Percentiles rank a stretch among this genome's conserved stretches.
Evolutionary conservation across 768 basidiomycete species (phyloP).

Genomic region (Butyriboletus loyo): DNA sequence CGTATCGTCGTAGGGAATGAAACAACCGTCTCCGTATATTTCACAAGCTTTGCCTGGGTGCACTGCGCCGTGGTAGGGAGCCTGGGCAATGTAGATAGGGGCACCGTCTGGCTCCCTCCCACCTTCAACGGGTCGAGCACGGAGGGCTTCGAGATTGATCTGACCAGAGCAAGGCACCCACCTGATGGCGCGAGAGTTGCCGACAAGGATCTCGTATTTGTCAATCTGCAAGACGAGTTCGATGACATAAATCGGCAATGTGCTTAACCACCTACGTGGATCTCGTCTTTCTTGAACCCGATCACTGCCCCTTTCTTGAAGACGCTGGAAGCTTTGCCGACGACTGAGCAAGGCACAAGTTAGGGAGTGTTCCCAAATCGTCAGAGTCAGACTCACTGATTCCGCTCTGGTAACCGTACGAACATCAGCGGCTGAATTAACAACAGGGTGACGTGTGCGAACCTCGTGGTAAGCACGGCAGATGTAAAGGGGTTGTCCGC

Average conservation of each 20-base stretch:
- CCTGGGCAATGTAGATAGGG: slow-evolving; percentile 59
- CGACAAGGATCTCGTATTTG: slow-evolving; percentile 69
- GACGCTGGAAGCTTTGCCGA: slow-evolving; percentile 60
- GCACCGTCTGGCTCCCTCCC: slow-evolving; percentile 63
- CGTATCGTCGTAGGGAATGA: slow-evolving; percentile 49
- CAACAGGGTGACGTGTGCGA: slow-evolving; percentile 12
- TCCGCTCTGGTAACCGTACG: slow-evolving; percentile 41
- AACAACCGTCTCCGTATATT: slow-evolving; percentile 50
- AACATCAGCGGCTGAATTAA: slow-evolving; percentile 1
- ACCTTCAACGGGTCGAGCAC: slow-evolving; percentile 59
- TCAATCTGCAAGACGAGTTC: slow-evolving; percentile 42
- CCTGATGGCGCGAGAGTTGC: slow-evolving; percentile 49
- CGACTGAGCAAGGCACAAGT: slow-evolving; percentile 37
- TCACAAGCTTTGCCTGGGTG: slow-evolving; percentile 67
- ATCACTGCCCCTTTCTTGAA: slow-evolving; percentile 64
- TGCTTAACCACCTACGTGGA: slow-evolving; percentile 43
- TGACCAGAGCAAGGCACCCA: slow-evolving; percentile 55
- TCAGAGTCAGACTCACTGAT: slow-evolving; percentile 39
- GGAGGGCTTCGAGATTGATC: slow-evolving; percentile 43
- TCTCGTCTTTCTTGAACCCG: slow-evolving; percentile 57
- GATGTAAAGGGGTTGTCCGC: slow-evolving; percentile 52
- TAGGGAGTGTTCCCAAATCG: background rate
- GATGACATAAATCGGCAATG: background rate
- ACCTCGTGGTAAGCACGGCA: slow-evolving; percentile 60
- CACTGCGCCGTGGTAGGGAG: slow-evolving; percentile 46